Evolutionary conservation across 2,329 filamentous ascomycete genomes (phyloP), one percentile per base, ranked within the genome.

Genomic region (Biscogniauxia sp.): DNA sequence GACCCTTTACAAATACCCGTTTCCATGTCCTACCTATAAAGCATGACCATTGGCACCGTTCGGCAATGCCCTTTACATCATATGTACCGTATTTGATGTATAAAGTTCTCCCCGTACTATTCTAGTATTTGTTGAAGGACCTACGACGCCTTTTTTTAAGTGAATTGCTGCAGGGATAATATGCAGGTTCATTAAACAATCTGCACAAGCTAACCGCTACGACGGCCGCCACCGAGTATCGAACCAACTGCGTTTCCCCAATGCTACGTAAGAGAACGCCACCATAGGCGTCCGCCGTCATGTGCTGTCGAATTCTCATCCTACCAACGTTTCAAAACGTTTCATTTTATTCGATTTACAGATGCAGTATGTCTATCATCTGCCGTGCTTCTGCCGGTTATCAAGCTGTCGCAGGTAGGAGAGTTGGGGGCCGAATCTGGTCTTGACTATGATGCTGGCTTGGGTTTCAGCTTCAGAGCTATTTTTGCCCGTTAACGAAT

Each of bases 381-480:
- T 20, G 50, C 20, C 50, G 17, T 45, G 50, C 19, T 25, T 25
- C 50, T 51, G 50, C 50, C 9, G 50, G 50, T 25, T 51, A 8
- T 51, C 19, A 23, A 51, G 19, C 2, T 51, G 7, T 19, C 50
- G 7, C 19, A 20, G 19, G 50, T 20, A 23, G 1, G 5, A 28
- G 26, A 32, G 28, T 51, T 45, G 37, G 37, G 37, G 37, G 37
- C 37, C 37, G 15, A 45, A 20, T 11, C 19, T 25, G 7, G 8
- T 13, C 50, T n/a, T 23, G 7, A 20, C 53, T 19, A 57, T 19
- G 9, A 55, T 58, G 17, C 23, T 54, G 19, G 8, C 26, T 23
- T 55, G 25, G 57, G 59, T 64, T 61, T 56, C 60, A 57, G 54
- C 55, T 60, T 51, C 50, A 45, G 11, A 32, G 23, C 58, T 64